These are phyloP conservation scores for Nematocida sp. DNA, from an alignment of 371 early-diverging fungal species.

Conservation along the genomic window DNA sequence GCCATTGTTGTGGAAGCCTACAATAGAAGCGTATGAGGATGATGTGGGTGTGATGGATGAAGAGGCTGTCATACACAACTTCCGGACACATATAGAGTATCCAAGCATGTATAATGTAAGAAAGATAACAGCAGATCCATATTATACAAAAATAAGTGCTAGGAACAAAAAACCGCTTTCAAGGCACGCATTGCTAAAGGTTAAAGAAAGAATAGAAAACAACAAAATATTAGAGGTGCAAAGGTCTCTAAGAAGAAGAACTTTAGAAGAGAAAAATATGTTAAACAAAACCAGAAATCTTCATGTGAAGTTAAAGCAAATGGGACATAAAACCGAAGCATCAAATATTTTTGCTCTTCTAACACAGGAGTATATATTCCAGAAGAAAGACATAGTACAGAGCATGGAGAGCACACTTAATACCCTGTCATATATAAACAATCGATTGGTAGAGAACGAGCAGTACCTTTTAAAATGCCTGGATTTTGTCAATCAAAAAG, in stretches of 20 bases:
- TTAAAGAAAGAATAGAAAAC: not conserved
- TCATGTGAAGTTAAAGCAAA: slow-evolving; percentile 42
- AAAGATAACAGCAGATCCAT: slow-evolving; percentile 3
- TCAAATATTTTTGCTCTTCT: slow-evolving; percentile 31
- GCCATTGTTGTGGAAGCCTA: slow-evolving; percentile 25
- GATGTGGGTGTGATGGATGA: slow-evolving; percentile 12
- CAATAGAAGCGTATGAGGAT: slow-evolving; percentile 35
- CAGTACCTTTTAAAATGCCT: slow-evolving; percentile 32
- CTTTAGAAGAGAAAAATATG: slow-evolving; percentile 9
- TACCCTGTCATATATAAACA: not conserved
- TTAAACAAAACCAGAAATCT: slow-evolving; percentile 5
- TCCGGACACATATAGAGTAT: slow-evolving; percentile 9
- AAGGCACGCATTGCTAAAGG: not conserved
- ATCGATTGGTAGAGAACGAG: not conserved
- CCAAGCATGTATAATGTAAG: not conserved
- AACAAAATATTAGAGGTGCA: slow-evolving; percentile 1
- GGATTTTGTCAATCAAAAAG: slow-evolving; percentile 18
- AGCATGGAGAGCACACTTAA: slow-evolving; percentile 18
- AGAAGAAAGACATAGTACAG: slow-evolving; percentile 35
- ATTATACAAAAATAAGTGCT: slow-evolving; percentile 9
- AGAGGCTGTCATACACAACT: slow-evolving; percentile 3
- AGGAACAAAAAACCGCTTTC: not conserved
- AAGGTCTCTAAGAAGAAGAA: not conserved
- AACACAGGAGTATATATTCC: slow-evolving; percentile 22
- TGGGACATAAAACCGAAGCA: slow-evolving; percentile 35